phyloP scores from a whole-genome alignment of 2,329 filamentous ascomycete genomes.

The Nothopassalora personata region DNA sequence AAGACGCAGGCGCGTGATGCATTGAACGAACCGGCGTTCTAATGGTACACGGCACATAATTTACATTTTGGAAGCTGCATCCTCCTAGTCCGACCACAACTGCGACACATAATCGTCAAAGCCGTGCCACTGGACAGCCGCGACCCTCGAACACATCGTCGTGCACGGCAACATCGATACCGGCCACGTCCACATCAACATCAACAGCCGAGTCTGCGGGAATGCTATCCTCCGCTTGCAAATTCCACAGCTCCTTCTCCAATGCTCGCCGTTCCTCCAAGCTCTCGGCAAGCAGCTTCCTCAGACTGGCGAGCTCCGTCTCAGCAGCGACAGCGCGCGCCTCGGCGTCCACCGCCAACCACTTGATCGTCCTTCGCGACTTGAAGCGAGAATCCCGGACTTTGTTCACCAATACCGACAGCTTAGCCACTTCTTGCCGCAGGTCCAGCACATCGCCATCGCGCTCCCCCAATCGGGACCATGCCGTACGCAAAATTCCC shows the following conservation, averaged over 20 bases:
- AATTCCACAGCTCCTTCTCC: neutral
- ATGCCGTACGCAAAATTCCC: neutral
- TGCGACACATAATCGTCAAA: neutral
- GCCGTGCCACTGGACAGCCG: neutral
- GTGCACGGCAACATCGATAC: neutral
- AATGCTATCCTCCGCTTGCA: neutral
- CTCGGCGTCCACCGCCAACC: neutral
- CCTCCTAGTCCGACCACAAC: neutral
- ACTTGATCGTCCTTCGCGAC: neutral
- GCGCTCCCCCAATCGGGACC: neutral
- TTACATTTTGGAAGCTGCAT: neutral
- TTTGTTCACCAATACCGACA: neutral
- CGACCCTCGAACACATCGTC: neutral
- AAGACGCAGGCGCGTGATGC: slow-evolving; percentile 40
- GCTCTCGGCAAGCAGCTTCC: neutral
- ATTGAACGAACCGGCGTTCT: neutral
- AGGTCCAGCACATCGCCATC: neutral
- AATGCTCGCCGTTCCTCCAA: neutral
- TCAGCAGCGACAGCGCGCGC: neutral
- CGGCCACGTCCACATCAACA: neutral
- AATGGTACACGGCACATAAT: neutral
- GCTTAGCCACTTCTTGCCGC: neutral
- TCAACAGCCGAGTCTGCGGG: neutral
- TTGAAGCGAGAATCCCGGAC: neutral
- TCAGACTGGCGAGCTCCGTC: neutral